These are phyloP conservation scores for Mortierella sp. DNA, from an alignment of 371 early-diverging fungal species.

Conservation along the genomic window DNA sequence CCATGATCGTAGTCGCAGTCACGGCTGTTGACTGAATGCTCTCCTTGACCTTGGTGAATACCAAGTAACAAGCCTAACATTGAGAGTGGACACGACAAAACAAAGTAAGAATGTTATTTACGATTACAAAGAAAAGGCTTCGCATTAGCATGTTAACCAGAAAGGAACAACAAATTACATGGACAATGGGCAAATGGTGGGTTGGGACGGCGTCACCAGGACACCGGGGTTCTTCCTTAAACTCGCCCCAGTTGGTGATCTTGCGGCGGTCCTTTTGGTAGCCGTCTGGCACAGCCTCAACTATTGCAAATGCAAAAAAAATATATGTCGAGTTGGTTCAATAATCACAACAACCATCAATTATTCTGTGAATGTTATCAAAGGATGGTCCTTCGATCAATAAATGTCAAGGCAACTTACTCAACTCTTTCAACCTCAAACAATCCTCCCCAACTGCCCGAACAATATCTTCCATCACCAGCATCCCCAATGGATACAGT, in stretches of 20 bases:
- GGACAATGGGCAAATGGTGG: conserved; percentile 60
- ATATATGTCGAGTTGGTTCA: not conserved
- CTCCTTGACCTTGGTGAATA: conserved; percentile 61
- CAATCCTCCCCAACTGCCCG: conserved; percentile 65
- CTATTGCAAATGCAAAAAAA: conserved; percentile 48
- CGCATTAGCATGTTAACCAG: not conserved
- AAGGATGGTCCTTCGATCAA: not conserved
- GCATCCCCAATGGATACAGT: conserved; percentile 83
- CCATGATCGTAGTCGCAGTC: too few species aligned
- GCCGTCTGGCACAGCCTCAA: conserved; percentile 88
- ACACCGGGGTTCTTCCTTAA: conserved; percentile 44
- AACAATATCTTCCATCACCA: conserved; percentile 84
- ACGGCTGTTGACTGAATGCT: not conserved
- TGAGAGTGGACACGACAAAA: not conserved
- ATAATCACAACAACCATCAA: too few species aligned
- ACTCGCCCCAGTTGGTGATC: conserved; percentile 47
- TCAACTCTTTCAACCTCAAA: conserved; percentile 80
- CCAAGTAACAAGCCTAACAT: conserved; percentile 61
- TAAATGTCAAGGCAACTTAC: conserved; percentile 21
- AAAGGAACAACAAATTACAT: conserved; percentile 45
- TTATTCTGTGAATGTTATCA: not conserved
- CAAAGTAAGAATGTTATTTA: not conserved
- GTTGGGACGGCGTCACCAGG: conserved; percentile 34
- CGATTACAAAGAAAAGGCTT: not conserved
- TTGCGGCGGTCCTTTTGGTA: conserved; percentile 77